Evolutionary conservation across 2,329 filamentous ascomycete genomes (phyloP).

Genomic region (Chaetomium olivaceum): DNA sequence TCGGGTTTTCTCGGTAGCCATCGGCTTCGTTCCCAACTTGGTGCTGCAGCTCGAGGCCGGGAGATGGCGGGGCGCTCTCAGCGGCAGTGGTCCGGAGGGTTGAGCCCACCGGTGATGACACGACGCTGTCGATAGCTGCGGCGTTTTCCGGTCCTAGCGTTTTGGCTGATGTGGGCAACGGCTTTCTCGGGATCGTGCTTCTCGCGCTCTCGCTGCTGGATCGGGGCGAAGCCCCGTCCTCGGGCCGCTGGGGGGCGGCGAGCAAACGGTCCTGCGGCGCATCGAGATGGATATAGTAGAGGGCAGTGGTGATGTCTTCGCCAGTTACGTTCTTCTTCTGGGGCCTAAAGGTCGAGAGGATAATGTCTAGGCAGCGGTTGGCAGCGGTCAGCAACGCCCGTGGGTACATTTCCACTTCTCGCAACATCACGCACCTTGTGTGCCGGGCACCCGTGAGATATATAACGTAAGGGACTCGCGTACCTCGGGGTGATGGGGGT

Average conservation of each 20-base stretch:
- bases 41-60: not conserved
- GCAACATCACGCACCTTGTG: conserved; percentile 62
- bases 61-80: not conserved
- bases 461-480: conserved; percentile 80
- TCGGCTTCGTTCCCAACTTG: not conserved
- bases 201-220: conserved; percentile 48
- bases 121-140: not conserved
- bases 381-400: conserved; percentile 22
- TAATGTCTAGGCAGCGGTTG: conserved; percentile 65
- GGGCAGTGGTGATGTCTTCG: conserved; percentile 79
- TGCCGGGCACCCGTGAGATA: conserved; percentile 90
- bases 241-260: conserved; percentile 34
- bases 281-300: conserved; percentile 89
- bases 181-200: conserved; percentile 53
- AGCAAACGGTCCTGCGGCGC: conserved; percentile 56
- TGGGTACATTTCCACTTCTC: no score
- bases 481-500: conserved; percentile 73
- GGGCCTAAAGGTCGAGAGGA: conserved; percentile 88
- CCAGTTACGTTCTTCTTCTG: conserved; percentile 84
- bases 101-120: conserved; percentile 1
- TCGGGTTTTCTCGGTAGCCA: conserved; percentile 28
- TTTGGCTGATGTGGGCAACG: conserved; percentile 44
- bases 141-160: conserved; percentile 22
- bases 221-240: conserved; percentile 38
- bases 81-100: not conserved